phyloP scores from a whole-genome alignment of 2,329 filamentous ascomycete genomes.

The Talaromyces verruculosus region DNA sequence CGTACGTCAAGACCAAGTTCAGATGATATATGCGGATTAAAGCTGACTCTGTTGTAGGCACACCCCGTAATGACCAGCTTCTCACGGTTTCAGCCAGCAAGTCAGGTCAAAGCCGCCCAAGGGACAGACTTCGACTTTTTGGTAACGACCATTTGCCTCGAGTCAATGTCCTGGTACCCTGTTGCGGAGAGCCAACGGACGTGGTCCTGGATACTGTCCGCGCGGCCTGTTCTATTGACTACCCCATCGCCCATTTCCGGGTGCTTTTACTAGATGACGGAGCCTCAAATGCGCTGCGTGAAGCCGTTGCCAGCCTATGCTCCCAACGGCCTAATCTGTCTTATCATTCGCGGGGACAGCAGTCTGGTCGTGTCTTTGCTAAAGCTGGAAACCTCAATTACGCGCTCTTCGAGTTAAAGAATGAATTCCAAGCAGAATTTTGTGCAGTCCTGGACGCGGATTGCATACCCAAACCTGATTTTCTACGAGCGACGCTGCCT shows the following conservation, averaged over 20 bases:
- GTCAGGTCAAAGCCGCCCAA: conserved; percentile 15
- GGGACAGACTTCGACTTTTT: conserved; percentile 28
- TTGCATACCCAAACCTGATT: conserved; percentile 37
- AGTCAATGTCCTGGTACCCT: conserved; percentile 59
- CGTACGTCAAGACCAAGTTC: conserved; percentile 23
- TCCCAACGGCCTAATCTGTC: conserved; percentile 51
- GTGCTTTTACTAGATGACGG: conserved; percentile 60
- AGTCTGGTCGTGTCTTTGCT: conserved; percentile 32
- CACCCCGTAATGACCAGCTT: conserved; percentile 29
- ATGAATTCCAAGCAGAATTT: conserved; percentile 30
- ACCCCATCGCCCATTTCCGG: conserved; percentile 54
- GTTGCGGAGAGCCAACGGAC: conserved; percentile 58
- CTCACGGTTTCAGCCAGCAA: conserved; percentile 27
- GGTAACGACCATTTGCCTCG: conserved; percentile 49
- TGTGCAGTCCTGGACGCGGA: conserved; percentile 39
- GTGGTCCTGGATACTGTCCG: conserved; percentile 58
- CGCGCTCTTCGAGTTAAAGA: conserved; percentile 31
- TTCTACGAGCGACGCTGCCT: conserved; percentile 39
- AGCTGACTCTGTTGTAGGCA: conserved; percentile 17
- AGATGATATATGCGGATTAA: background rate
- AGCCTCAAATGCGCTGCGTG: conserved; percentile 44
- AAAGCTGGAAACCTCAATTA: conserved; percentile 43
- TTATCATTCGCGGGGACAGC: conserved; percentile 55
- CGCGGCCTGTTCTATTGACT: conserved; percentile 57
- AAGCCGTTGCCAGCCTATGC: conserved; percentile 41